phyloP scores from a whole-genome alignment of 1,284 basidiomycete genomes.

The Sporisorium sorghi region DNA sequence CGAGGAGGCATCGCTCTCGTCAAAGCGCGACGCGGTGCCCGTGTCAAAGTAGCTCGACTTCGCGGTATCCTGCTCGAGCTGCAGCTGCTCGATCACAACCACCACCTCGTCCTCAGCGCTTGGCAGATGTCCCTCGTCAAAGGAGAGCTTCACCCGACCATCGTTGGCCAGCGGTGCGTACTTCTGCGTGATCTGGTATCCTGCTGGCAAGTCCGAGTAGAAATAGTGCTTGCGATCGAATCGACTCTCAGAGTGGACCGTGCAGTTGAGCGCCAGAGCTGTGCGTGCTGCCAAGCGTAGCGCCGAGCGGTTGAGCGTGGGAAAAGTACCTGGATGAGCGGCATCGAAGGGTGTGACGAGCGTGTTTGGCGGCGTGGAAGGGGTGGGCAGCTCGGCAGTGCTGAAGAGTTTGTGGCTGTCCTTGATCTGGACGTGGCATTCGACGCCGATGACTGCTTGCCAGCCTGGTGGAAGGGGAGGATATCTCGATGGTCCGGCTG shows the following conservation, averaged over 20 bases:
- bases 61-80: constrained; percentile 96
- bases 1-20: background rate
- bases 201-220: constrained; percentile 91
- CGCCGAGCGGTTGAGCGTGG: constrained; percentile 80
- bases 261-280: constrained; percentile 81
- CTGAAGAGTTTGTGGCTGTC: constrained; percentile 91
- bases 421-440: constrained; percentile 94
- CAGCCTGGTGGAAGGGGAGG: constrained; percentile 58
- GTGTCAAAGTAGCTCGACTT: constrained; percentile 78
- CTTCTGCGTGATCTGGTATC: constrained; percentile 97
- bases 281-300: constrained; percentile 84
- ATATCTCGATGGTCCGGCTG: constrained; percentile 25
- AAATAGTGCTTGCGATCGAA: constrained; percentile 96
- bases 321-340: constrained; percentile 90
- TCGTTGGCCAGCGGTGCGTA: constrained; percentile 85
- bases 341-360: constrained; percentile 87
- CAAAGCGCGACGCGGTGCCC: constrained; percentile 66
- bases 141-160: constrained; percentile 75
- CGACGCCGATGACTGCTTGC: constrained; percentile 85
- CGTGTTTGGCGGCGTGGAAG: constrained; percentile 76
- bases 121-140: constrained; percentile 62
- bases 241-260: constrained; percentile 71
- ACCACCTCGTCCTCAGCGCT: constrained; percentile 70
- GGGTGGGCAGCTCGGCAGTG: constrained; percentile 71
- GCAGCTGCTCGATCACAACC: constrained; percentile 90